Evolutionary conservation across 148 eudicot species (phyloP).

Genomic region (Suaeda aralocaspica): DNA sequence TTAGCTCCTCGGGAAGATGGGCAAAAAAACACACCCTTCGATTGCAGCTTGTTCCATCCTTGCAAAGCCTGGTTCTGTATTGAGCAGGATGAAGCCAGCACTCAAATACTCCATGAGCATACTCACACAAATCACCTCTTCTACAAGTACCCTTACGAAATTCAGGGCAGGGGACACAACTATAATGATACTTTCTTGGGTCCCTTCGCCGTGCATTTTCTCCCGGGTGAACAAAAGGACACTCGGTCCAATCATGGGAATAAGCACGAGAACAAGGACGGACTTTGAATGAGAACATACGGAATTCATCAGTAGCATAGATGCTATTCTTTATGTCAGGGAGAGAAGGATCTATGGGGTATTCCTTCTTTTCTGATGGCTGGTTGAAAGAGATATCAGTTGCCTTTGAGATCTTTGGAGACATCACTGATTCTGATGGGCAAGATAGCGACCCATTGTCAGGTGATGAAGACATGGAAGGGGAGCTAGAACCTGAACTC

Average conservation of each 20-base stretch:
- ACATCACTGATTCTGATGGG: constrained; percentile 41
- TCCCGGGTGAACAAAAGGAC: constrained; percentile 88
- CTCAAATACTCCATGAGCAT: constrained; percentile 83
- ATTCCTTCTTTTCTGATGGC: constrained; percentile 65
- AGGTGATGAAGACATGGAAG: constrained; percentile 59
- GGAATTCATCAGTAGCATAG: constrained; percentile 73
- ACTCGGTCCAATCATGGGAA: constrained; percentile 92
- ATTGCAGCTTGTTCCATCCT: constrained; percentile 60
- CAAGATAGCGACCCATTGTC: constrained; percentile 50
- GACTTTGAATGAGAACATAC: constrained; percentile 81
- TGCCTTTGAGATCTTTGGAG: constrained; percentile 40
- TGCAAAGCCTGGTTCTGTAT: constrained; percentile 36
- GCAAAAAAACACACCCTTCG: constrained; percentile 79
- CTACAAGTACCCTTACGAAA: constrained; percentile 71
- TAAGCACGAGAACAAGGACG: constrained; percentile 81
- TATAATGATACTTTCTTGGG: constrained; percentile 76
- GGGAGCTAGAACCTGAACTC: constrained; percentile 48
- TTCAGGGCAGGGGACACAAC: constrained; percentile 86
- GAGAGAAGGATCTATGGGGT: constrained; percentile 70
- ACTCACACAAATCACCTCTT: constrained; percentile 71
- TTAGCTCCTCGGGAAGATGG: constrained; percentile 60
- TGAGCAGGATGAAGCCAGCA: constrained; percentile 45
- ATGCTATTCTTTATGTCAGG: constrained; percentile 78
- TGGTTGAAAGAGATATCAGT: constrained; percentile 34
- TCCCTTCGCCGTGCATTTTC: constrained; percentile 84